phyloP scores from a whole-genome alignment of 129 eudicot species.

The Helichrysum umbraculigerum region DNA sequence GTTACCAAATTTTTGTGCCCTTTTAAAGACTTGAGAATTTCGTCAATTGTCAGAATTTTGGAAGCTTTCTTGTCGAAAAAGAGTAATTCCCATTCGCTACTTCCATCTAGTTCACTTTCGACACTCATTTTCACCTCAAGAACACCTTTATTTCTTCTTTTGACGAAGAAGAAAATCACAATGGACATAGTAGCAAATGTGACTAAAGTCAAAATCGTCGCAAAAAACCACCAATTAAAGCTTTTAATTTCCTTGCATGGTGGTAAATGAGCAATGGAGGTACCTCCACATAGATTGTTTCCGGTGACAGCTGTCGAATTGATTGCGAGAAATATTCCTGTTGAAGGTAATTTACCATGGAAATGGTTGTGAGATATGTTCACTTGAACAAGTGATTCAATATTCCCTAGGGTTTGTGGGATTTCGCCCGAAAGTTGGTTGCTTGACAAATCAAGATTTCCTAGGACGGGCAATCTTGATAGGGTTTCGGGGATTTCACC shows the following conservation, averaged over 20 bases:
- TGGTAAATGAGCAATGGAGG: slow-evolving; percentile 39
- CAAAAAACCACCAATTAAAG: slow-evolving; percentile 42
- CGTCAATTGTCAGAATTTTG: slow-evolving; percentile 32
- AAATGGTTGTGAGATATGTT: slow-evolving; percentile 73
- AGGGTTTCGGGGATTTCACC: slow-evolving; percentile 60
- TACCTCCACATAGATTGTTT: slow-evolving; percentile 70
- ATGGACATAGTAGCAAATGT: slow-evolving; percentile 27
- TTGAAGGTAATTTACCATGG: slow-evolving; percentile 64
- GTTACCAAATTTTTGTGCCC: slow-evolving; percentile 42
- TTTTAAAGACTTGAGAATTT: slow-evolving; percentile 36
- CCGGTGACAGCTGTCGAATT: slow-evolving; percentile 59
- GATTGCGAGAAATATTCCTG: slow-evolving; percentile 71
- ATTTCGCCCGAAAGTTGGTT: slow-evolving; percentile 68
- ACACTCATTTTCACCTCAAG: slow-evolving; percentile 27
- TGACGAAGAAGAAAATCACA: slow-evolving; percentile 30
- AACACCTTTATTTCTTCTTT: slow-evolving; percentile 18
- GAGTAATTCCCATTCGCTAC: slow-evolving; percentile 65
- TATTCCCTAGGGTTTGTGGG: slow-evolving; percentile 54
- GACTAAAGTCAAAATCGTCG: slow-evolving; percentile 28
- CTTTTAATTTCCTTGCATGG: slow-evolving; percentile 48
- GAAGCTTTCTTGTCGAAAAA: slow-evolving; percentile 42
- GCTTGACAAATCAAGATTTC: slow-evolving; percentile 72
- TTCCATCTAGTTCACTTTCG: slow-evolving; percentile 41
- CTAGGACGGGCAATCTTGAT: slow-evolving; percentile 69
- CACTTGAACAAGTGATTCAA: slow-evolving; percentile 70